phyloP scores from a whole-genome alignment of 2,329 filamentous ascomycete species.

The Teratosphaeria zuluensis region DNA sequence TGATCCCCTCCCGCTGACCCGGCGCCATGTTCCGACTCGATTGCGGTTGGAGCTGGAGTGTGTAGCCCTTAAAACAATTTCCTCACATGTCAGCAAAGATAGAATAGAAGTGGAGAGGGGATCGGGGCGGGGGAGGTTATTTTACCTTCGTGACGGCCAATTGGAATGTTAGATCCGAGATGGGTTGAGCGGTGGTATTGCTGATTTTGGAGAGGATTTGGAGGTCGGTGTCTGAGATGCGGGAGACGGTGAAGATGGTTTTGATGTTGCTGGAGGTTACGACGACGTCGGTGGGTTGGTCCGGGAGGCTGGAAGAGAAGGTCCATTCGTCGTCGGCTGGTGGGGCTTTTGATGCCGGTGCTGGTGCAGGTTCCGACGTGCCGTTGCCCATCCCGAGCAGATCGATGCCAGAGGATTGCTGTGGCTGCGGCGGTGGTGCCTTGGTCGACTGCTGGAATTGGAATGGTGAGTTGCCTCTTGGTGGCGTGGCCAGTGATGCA shows the following conservation, averaged over 20 bases:
- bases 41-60: constrained; percentile 74
- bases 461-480: constrained; percentile 42
- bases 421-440: constrained; percentile 14
- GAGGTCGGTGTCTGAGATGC: constrained; percentile 45
- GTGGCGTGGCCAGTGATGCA: constrained; percentile 45
- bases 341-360: not conserved
- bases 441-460: constrained; percentile 37
- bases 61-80: constrained; percentile 53
- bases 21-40: constrained; percentile 67
- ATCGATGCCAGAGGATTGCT: constrained; percentile 16
- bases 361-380: constrained; percentile 28
- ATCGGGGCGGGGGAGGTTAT: not conserved
- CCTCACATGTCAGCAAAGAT: not conserved
- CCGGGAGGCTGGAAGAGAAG: constrained; percentile 78
- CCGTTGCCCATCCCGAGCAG: constrained; percentile 22
- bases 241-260: constrained; percentile 62
- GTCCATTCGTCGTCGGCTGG: constrained; percentile 77
- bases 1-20: constrained; percentile 64
- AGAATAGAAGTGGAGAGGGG: not conserved
- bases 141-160: constrained; percentile 84
- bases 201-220: constrained; percentile 76
- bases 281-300: constrained; percentile 50
- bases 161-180: constrained; percentile 80
- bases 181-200: constrained; percentile 61
- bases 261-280: constrained; percentile 58